Conservation (phyloP, 129 eudicot genomes). For the Escallonia rubra region DNA sequence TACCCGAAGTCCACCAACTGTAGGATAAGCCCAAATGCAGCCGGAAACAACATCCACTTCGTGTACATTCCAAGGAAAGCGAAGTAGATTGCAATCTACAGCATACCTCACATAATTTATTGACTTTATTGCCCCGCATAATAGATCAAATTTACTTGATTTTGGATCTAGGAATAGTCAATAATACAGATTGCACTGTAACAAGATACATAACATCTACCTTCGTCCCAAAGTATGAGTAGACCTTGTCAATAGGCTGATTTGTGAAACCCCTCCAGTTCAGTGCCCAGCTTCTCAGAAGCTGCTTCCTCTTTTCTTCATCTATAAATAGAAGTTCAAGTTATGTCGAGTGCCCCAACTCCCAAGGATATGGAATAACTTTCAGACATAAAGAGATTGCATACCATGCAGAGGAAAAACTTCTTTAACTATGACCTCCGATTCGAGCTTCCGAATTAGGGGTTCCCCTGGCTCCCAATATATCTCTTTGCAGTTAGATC, state of each 20-base stretch:
- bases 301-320: conserved; percentile 67
- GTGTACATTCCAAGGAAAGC: conserved; percentile 96
- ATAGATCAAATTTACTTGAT: background rate
- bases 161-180: background rate
- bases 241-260: conserved; percentile 90
- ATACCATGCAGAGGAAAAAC: conserved; percentile 91
- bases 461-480: conserved; percentile 74
- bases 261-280: conserved; percentile 74
- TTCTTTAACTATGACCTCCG: conserved; percentile 66
- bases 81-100: conserved; percentile 85
- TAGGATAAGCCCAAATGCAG: conserved; percentile 58
- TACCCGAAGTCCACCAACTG: conserved; percentile 85
- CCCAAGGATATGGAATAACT: background rate
- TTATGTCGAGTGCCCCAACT: background rate
- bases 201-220: conserved; percentile 28
- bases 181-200: background rate
- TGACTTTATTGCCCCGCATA: no score
- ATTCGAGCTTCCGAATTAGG: conserved; percentile 62
- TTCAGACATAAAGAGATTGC: background rate
- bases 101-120: no score
- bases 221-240: conserved; percentile 81
- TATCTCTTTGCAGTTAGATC: conserved; percentile 35
- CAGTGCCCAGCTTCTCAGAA: conserved; percentile 82
- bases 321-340: conserved; percentile 33
- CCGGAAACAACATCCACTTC: conserved; percentile 82